These are phyloP conservation scores for Waltergamsia citrina DNA, from an alignment of 2,329 filamentous ascomycete species.

Conservation along the genomic window DNA sequence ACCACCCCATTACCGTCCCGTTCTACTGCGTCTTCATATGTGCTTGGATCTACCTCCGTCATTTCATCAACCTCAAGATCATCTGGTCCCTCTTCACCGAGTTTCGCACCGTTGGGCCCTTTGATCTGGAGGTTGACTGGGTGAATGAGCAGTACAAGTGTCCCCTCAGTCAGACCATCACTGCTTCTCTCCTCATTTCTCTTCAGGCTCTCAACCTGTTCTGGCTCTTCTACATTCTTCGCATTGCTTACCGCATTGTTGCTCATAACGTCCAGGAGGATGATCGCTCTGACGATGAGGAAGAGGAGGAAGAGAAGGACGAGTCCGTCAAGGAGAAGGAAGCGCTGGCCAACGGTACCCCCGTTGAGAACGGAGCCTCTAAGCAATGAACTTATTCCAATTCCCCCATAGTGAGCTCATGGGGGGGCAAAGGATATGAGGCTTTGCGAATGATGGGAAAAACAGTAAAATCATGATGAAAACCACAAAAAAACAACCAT, in stretches of 20 bases:
- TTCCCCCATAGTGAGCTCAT: too few relatives aligned
- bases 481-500: slow-evolving; percentile 4
- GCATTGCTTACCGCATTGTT: slow-evolving; percentile 65
- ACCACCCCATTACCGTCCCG: slow-evolving; percentile 66
- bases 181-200: slow-evolving; percentile 50
- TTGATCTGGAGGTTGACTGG: slow-evolving; percentile 71
- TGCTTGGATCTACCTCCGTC: slow-evolving; percentile 83
- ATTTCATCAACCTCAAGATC: slow-evolving; percentile 74
- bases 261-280: slow-evolving; percentile 53
- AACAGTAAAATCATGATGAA: too few relatives aligned
- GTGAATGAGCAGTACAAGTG: slow-evolving; percentile 70
- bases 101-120: slow-evolving; percentile 66
- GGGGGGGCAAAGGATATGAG: too few relatives aligned
- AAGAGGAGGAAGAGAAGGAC: slow-evolving; percentile 46
- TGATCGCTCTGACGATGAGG: slow-evolving; percentile 61
- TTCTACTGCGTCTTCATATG: slow-evolving; percentile 79
- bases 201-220: slow-evolving; percentile 72
- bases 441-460: too few relatives aligned
- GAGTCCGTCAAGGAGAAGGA: slow-evolving; percentile 16
- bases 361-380: slow-evolving; percentile 4
- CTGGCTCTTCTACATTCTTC: slow-evolving; percentile 70
- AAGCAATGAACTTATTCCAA: too few relatives aligned
- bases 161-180: slow-evolving; percentile 58
- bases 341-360: slow-evolving; percentile 10
- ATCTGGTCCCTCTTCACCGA: slow-evolving; percentile 67